Percentiles rank a stretch among this genome's conserved stretches.
Evolutionary conservation across 2,329 filamentous ascomycete genomes (phyloP).

Genomic region (Basipetospora sp.): DNA sequence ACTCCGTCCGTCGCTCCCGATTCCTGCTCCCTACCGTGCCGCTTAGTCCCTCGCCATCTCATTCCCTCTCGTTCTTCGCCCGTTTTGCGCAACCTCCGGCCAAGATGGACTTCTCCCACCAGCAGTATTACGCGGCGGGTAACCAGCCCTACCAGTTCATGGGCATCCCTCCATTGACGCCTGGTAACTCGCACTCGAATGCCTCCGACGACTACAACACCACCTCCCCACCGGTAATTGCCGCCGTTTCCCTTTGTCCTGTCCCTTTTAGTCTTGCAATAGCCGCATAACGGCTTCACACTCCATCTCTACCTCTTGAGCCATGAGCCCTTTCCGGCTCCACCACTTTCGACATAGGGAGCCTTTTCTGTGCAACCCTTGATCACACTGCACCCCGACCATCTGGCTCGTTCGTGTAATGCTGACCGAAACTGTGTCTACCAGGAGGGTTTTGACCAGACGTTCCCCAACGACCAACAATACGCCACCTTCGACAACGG

Average conservation of each 20-base stretch:
- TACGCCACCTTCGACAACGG: conserved; percentile 32
- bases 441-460: conserved; percentile 36
- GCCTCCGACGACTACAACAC: conserved; percentile 40
- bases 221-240: conserved; percentile 39
- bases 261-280: conserved; percentile 9
- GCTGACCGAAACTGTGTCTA: too few species aligned
- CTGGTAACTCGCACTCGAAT: conserved; percentile 39
- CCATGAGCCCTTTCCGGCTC: neutral
- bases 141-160: conserved; percentile 39
- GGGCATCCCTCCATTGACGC: conserved; percentile 37
- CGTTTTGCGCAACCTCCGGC: neutral
- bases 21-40: too few species aligned
- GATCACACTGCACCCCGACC: too few species aligned
- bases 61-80: neutral
- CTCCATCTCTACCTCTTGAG: conserved; percentile 1
- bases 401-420: too few species aligned
- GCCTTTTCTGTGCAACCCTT: too few species aligned
- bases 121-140: conserved; percentile 31
- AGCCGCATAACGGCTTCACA: conserved; percentile 6
- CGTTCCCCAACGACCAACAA: conserved; percentile 31
- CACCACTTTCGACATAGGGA: neutral
- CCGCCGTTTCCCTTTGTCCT: conserved; percentile 13
- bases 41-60: neutral
- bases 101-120: conserved; percentile 38
- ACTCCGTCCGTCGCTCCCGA: too few species aligned